Evolutionary conservation across 2,329 filamentous ascomycete species (phyloP), one percentile per base, ranked within the genome.

Genomic region (Aspergillus sp.): DNA sequence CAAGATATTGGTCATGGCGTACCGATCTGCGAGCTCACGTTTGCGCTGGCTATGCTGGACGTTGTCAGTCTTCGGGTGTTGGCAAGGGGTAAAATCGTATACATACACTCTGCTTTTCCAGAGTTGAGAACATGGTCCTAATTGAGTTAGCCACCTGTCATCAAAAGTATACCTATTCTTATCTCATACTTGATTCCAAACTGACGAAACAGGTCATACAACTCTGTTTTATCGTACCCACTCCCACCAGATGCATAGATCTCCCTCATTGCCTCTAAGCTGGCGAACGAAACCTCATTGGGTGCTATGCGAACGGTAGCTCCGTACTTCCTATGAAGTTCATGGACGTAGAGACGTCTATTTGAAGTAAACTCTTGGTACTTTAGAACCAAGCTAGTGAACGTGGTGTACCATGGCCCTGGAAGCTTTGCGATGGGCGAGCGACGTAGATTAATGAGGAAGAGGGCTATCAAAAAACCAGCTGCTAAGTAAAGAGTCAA

Each of bases 1-100:
- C 73, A 88, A 80, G 50, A 90, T 76, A 66, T 88, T 90, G 54
- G 82, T 85, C 71, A 89, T 90, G 31, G 87, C 84, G 68, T 90
- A 90, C 31, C 86, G 79, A 66, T 89, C 85, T 1, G 87, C 87
- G 45, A 90, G 77, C 48, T 87, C 76, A 27, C 86, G 80, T 67
- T 86, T 88, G 58, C 85, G 81, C 61, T 81, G 83, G 31, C 83
- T 84, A 66, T 90, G 87, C 83, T 88, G 51, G 7, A 27, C 15
- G 7, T 35, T 14, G 25, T 64, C 8, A 65, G 56, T 25, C 2
- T 6, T 4, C 12, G 3, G 11, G 17, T 15, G n/a, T 25, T 40
- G 3, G 12, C 14, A 23, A 1, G 27, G 5, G 17, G 44, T 8
- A n/a, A 11, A 6, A 11, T 1, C 8, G 9, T 14, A 4, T 12